phyloP scores from a whole-genome alignment of 2,329 filamentous ascomycete genomes.

The Fusarium phyllophilum region DNA sequence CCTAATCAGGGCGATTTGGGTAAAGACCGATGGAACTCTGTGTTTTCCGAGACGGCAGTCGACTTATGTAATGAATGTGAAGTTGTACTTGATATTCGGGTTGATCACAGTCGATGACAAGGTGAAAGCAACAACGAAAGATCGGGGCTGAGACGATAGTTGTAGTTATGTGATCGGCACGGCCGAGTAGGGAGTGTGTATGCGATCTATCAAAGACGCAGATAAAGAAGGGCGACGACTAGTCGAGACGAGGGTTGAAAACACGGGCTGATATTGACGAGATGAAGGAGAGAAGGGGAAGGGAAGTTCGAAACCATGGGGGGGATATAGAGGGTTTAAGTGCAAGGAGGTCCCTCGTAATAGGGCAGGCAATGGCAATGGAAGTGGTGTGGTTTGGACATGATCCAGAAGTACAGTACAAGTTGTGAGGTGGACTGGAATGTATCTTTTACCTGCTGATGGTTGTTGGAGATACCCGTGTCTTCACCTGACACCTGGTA shows the following conservation, averaged over 20 bases:
- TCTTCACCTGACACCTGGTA: conserved; percentile 12
- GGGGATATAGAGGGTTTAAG: conserved; percentile 38
- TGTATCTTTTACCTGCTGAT: conserved; percentile 7
- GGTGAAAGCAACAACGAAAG: conserved; percentile 30
- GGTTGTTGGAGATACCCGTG: conserved; percentile 4
- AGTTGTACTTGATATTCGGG: conserved; percentile 17
- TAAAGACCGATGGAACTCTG: background rate
- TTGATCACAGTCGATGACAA: conserved; percentile 34
- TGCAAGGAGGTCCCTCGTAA: conserved; percentile 27
- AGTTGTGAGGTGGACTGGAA: background rate
- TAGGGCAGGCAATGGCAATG: conserved; percentile 5
- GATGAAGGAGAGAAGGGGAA: conserved; percentile 39
- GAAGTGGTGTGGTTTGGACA: conserved; percentile 7
- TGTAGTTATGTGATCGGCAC: conserved; percentile 46
- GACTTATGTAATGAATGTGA: conserved; percentile 28
- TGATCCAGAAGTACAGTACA: conserved; percentile 17
- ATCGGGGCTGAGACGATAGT: conserved; percentile 33
- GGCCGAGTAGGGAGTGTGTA: conserved; percentile 47
- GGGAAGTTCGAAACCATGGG: conserved; percentile 23
- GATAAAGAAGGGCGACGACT: conserved; percentile 45
- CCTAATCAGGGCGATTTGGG: background rate
- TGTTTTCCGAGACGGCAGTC: conserved; percentile 11
- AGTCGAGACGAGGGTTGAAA: conserved; percentile 40
- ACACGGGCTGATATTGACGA: conserved; percentile 28
- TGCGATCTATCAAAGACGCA: conserved; percentile 65